Evolutionary conservation across 2,329 filamentous ascomycete genomes (phyloP).

Genomic region (Coniochaeta sp.): DNA sequence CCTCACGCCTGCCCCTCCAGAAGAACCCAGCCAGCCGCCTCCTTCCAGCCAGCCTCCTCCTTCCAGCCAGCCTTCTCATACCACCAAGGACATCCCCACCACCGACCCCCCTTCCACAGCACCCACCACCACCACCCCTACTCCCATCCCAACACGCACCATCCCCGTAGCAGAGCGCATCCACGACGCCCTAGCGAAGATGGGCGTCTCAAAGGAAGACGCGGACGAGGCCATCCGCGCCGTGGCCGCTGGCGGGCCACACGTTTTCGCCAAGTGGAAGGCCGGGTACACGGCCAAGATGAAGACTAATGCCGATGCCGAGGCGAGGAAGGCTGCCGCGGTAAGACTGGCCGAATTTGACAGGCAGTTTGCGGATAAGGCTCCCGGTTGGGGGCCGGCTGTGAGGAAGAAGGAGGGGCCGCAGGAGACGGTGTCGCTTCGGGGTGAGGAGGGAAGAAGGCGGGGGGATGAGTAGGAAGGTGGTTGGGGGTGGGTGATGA

Average conservation of each 20-base stretch:
- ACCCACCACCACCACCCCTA: too few relatives aligned
- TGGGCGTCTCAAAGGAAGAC: neutral
- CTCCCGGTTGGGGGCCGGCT: too few relatives aligned
- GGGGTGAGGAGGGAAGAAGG: neutral
- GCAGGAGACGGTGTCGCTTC: neutral
- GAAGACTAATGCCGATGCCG: too few relatives aligned
- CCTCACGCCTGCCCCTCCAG: too few relatives aligned
- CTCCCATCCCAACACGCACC: too few relatives aligned
- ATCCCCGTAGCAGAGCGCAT: neutral
- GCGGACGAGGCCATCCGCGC: neutral
- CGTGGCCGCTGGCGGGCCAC: neutral
- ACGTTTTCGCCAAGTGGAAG: neutral
- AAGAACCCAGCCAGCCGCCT: too few relatives aligned
- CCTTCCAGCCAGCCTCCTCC: too few relatives aligned
- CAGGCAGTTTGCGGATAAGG: neutral
- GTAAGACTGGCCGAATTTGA: neutral
- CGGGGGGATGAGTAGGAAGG: slow-evolving; percentile 22
- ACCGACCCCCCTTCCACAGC: too few relatives aligned
- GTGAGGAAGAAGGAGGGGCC: neutral
- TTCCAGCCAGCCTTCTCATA: too few relatives aligned
- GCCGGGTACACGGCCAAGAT: neutral
- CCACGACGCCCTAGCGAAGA: neutral
- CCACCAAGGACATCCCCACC: too few relatives aligned
- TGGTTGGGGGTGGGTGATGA: too few relatives aligned
- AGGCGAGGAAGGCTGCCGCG: neutral